phyloP scores from a whole-genome alignment of 129 eudicot genomes.

The Smallanthus sonchifolius region DNA sequence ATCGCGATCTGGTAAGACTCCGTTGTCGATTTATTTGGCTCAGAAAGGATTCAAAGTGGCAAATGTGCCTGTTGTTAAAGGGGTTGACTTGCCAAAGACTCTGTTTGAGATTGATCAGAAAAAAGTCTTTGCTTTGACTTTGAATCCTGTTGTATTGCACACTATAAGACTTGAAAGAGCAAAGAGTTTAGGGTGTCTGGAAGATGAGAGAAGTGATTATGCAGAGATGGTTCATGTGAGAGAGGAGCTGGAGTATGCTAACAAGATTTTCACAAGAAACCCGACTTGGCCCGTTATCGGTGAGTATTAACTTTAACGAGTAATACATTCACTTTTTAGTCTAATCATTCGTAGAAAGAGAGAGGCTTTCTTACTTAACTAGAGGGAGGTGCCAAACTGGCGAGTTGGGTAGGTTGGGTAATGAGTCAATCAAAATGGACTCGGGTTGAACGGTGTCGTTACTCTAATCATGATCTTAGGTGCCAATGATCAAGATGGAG shows the following conservation, averaged over 20 bases:
- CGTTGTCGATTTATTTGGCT: conserved; percentile 60
- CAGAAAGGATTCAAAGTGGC: conserved; percentile 83
- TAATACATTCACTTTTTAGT: not conserved
- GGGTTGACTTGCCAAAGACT: conserved; percentile 46
- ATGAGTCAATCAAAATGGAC: not conserved
- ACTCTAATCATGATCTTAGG: not conserved
- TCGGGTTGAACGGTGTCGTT: not conserved
- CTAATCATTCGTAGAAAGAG: not conserved
- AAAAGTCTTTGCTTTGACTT: conserved; percentile 61
- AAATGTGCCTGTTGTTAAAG: conserved; percentile 63
- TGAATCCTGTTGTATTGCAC: conserved; percentile 54
- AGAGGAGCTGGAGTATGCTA: conserved; percentile 50
- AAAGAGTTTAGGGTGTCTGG: conserved; percentile 50
- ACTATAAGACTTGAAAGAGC: conserved; percentile 55
- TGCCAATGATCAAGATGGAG: not conserved
- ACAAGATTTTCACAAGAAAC: conserved; percentile 51
- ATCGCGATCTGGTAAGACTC: conserved; percentile 77
- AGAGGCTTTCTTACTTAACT: not conserved
- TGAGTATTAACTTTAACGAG: conserved; percentile 19
- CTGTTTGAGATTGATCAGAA: conserved; percentile 51
- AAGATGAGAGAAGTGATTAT: conserved; percentile 39
- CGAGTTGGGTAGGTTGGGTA: not conserved
- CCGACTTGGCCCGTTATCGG: conserved; percentile 73
- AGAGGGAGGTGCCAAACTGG: not conserved
- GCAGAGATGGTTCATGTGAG: conserved; percentile 53